Conservation (phyloP, 164 flowering plant genomes). For the Annona squamosa region DNA sequence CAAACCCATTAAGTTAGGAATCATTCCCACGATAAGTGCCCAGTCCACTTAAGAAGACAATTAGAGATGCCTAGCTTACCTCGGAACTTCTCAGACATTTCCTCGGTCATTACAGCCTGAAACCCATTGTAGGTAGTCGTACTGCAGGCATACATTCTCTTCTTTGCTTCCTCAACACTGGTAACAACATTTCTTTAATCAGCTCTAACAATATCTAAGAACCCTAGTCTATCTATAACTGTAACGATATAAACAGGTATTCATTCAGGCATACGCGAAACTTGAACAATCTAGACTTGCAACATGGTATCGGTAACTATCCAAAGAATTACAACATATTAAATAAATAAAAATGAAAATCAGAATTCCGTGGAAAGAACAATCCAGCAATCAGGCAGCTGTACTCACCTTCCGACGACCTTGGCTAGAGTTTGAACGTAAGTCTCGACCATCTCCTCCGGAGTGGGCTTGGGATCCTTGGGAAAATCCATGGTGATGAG, state of each 20-base stretch:
- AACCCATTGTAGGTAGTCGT: constrained; percentile 90
- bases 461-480: constrained; percentile 48
- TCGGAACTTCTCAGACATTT: constrained; percentile 68
- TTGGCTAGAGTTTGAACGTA: constrained; percentile 70
- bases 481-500: constrained; percentile 79
- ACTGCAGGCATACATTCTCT: constrained; percentile 86
- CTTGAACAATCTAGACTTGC: neutral
- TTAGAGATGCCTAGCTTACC: constrained; percentile 26
- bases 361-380: neutral
- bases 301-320: neutral
- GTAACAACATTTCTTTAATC: neutral
- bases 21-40: neutral
- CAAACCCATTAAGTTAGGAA: neutral
- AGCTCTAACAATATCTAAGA: neutral
- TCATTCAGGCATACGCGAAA: neutral
- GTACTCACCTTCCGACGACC: constrained; percentile 65
- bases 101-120: constrained; percentile 78
- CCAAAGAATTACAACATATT: neutral
- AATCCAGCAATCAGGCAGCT: neutral
- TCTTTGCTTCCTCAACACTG: constrained; percentile 89
- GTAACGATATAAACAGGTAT: neutral
- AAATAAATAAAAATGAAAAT: neutral
- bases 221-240: neutral
- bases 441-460: constrained; percentile 80
- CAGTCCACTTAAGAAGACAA: neutral